Conservation (phyloP, 2,329 filamentous ascomycete species). For the Xylariaceae sp. region DNA sequence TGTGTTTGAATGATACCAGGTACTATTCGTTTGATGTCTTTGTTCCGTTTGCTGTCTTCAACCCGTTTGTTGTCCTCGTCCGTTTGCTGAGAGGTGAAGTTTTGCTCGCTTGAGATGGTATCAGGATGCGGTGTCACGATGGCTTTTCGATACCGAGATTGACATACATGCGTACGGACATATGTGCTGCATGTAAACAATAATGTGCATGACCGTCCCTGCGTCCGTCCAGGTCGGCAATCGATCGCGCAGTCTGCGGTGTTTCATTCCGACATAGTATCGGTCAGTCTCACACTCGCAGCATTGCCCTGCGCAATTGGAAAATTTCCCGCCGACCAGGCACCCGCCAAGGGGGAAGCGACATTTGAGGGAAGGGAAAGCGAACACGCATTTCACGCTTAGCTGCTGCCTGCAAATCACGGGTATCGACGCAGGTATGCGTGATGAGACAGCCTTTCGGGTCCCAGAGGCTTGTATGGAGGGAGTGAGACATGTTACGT, state of each 20-base stretch:
- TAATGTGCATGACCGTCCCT: neutral
- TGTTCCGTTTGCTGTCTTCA: neutral
- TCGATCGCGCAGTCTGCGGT: neutral
- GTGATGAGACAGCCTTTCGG: slow-evolving; percentile 4
- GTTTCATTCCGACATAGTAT: neutral
- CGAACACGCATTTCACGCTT: neutral
- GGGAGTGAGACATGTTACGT: neutral
- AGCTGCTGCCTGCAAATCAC: neutral
- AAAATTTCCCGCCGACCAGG: too few relatives aligned
- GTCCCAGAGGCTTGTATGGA: neutral
- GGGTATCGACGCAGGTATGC: neutral
- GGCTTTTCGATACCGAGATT: slow-evolving; percentile 30
- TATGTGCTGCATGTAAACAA: too few relatives aligned
- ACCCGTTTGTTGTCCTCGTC: neutral
- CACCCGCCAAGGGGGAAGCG: too few relatives aligned
- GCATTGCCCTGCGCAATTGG: too few relatives aligned
- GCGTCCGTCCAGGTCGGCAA: neutral
- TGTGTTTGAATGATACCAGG: neutral
- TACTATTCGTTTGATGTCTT: too few relatives aligned
- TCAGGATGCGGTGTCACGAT: neutral
- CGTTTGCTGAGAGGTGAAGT: neutral
- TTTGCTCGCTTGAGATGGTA: neutral
- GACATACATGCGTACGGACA: too few relatives aligned
- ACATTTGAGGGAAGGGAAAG: too few relatives aligned
- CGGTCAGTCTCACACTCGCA: too few relatives aligned